Conservation (phyloP, 768 basidiomycete species). For the Lactifluus echinatus region DNA sequence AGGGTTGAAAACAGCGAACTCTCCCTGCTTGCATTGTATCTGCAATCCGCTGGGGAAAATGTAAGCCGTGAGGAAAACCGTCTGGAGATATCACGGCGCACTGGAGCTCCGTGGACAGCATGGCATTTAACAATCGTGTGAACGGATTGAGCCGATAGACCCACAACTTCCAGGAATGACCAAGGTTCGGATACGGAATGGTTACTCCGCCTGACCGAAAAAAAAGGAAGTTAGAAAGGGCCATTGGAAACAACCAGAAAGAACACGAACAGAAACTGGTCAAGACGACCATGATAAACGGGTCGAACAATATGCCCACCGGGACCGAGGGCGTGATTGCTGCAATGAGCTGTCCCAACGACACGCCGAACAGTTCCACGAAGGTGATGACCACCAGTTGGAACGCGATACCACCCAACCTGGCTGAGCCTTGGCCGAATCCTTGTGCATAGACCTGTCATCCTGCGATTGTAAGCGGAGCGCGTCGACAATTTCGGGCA, state of each 20-base stretch:
- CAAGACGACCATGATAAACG: constrained; percentile 58
- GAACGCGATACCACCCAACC: constrained; percentile 59
- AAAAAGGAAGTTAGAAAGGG: not conserved
- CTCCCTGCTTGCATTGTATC: constrained; percentile 55
- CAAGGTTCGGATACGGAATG: constrained; percentile 56
- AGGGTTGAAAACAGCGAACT: constrained; percentile 65
- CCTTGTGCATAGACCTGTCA: constrained; percentile 50
- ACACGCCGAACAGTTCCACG: constrained; percentile 64
- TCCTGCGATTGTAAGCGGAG: not conserved
- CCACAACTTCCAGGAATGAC: constrained; percentile 69
- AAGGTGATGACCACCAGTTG: constrained; percentile 62
- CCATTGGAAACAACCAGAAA: not conserved
- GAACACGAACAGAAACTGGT: constrained; percentile 48
- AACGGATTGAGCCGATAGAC: constrained; percentile 65
- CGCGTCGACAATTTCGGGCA: constrained; percentile 3
- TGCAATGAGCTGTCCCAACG: constrained; percentile 65
- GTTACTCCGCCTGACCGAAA: constrained; percentile 47
- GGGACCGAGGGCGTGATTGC: constrained; percentile 70
- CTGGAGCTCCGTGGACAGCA: constrained; percentile 74
- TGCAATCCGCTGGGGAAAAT: constrained; percentile 41
- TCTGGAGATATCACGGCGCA: constrained; percentile 24
- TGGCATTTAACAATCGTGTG: constrained; percentile 60
- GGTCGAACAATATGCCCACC: constrained; percentile 70
- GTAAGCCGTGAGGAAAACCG: not conserved
- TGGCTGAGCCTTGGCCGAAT: constrained; percentile 54